Percentiles rank a stretch among this genome's conserved stretches.
These are phyloP conservation scores for Acrasis kona DNA, from an alignment of 78 protist genomes.

Conservation along the genomic window DNA sequence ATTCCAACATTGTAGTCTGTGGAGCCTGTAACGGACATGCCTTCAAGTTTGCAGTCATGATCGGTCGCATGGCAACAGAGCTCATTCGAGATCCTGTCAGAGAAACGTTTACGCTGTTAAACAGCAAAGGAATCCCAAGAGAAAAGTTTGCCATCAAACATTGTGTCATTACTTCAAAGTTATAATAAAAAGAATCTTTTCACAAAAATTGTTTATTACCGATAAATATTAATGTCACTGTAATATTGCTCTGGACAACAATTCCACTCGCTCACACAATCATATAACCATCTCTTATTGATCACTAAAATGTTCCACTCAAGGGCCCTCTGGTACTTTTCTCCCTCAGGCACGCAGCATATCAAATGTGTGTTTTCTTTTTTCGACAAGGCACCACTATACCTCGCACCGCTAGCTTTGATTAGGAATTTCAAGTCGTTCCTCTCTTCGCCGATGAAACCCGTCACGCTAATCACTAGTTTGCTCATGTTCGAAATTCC, in stretches of 20 bases:
- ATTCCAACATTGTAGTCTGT: too few species aligned
- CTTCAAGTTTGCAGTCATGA: too few species aligned
- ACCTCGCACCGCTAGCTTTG: neutral
- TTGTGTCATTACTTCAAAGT: too few species aligned
- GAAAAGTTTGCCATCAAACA: too few species aligned
- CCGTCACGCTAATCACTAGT: neutral
- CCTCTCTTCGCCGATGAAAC: neutral
- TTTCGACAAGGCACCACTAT: constrained; percentile 1
- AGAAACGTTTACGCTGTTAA: too few species aligned
- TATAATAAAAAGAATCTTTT: too few species aligned
- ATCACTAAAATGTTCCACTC: neutral
- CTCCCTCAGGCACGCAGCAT: neutral
- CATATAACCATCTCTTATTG: neutral
- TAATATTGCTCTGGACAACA: neutral
- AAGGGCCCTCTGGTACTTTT: neutral
- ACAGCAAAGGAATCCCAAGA: too few species aligned
- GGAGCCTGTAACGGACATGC: too few species aligned
- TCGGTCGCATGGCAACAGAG: too few species aligned
- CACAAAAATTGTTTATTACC: too few species aligned
- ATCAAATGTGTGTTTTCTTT: constrained; percentile 2
- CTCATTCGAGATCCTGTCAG: too few species aligned
- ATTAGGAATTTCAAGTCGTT: constrained; percentile 1
- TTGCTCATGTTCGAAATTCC: constrained; percentile 1
- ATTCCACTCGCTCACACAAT: neutral
- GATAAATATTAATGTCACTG: neutral